phyloP scores from a whole-genome alignment of 371 early-diverging fungal species.

The Actinomucor elegans region DNA sequence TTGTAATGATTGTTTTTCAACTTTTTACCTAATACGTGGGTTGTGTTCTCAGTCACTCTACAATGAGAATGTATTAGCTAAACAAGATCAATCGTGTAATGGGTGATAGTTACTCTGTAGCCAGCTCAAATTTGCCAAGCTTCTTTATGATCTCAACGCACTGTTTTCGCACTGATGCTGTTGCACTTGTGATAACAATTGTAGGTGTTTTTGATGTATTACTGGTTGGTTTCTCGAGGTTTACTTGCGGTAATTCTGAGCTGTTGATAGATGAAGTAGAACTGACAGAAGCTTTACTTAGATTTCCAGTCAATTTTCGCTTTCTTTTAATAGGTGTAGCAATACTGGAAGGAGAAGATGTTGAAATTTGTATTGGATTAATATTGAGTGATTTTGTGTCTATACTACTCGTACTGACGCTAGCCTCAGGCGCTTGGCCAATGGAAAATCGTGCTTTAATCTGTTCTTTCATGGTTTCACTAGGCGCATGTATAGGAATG shows the following conservation, averaged over 20 bases:
- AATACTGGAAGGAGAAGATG: background rate
- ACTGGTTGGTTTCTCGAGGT: background rate
- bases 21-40: constrained; percentile 13
- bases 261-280: too few species aligned
- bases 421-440: constrained; percentile 6
- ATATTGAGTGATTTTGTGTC: background rate
- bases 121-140: constrained; percentile 19
- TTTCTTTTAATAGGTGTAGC: constrained; percentile 10
- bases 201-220: constrained; percentile 3
- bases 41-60: constrained; percentile 22
- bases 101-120: constrained; percentile 20
- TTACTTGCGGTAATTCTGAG: too few species aligned
- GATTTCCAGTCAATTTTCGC: constrained; percentile 10
- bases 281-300: background rate
- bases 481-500: constrained; percentile 19
- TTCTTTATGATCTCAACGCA: constrained; percentile 14
- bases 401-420: background rate
- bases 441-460: constrained; percentile 44
- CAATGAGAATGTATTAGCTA: background rate
- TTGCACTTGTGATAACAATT: constrained; percentile 29
- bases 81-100: background rate
- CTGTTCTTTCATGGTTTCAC: constrained; percentile 24
- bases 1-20: background rate
- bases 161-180: constrained; percentile 8
- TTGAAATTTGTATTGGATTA: background rate